A percentile compares a stretch with the other conserved stretches of the same genome.
Conservation (phyloP, 2,329 filamentous ascomycete genomes). For the Metarhizium robertsii region DNA sequence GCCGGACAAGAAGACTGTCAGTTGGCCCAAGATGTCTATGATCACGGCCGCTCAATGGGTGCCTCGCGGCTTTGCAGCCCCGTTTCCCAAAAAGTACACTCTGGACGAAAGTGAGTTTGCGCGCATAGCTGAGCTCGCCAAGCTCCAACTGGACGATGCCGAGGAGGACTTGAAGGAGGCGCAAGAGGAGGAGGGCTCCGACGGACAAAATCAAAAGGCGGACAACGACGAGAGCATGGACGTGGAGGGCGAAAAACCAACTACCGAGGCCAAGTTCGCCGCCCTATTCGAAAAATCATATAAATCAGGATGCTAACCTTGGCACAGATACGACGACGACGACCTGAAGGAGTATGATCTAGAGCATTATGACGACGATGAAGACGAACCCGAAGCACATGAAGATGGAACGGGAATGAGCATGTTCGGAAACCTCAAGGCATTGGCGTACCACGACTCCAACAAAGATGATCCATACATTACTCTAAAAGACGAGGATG, state of each 20-base stretch:
- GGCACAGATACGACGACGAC: slow-evolving; percentile 57
- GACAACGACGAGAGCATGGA: slow-evolving; percentile 27
- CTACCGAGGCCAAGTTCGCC: slow-evolving; percentile 5
- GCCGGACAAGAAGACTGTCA: not conserved
- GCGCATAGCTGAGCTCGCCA: slow-evolving; percentile 64
- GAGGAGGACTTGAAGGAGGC: slow-evolving; percentile 76
- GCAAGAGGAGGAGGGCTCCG: slow-evolving; percentile 27
- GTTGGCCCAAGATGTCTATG: slow-evolving; percentile 50
- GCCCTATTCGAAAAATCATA: not conserved
- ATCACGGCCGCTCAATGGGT: slow-evolving; percentile 71
- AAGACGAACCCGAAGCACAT: slow-evolving; percentile 35
- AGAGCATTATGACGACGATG: slow-evolving; percentile 89
- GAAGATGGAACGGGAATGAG: slow-evolving; percentile 61
- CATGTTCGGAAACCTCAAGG: slow-evolving; percentile 94
- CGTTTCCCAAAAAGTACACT: slow-evolving; percentile 65
- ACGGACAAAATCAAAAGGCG: slow-evolving; percentile 16
- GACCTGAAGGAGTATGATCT: slow-evolving; percentile 94
- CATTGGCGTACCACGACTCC: slow-evolving; percentile 84
- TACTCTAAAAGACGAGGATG: slow-evolving; percentile 66
- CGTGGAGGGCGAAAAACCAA: slow-evolving; percentile 3
- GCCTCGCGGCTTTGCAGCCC: slow-evolving; percentile 65
- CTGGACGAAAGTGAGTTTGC: slow-evolving; percentile 68
- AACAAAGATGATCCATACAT: slow-evolving; percentile 97
- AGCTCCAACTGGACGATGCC: slow-evolving; percentile 82
- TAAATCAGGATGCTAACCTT: slow-evolving; percentile 8